Conservation (phyloP, 805 yeast genomes). For the Yarrowia sp. region DNA sequence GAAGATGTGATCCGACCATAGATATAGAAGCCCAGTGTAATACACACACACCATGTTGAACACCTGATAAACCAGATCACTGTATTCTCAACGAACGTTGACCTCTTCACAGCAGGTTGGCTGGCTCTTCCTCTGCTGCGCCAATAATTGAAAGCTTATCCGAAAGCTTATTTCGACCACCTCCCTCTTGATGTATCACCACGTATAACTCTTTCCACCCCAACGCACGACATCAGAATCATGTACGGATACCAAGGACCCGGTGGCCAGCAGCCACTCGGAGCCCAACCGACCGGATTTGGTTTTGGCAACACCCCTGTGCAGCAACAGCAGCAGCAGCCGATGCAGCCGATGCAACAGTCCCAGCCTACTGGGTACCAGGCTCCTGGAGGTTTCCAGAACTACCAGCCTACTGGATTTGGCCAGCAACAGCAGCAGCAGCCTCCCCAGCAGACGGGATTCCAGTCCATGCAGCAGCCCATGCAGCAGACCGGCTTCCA, state of each 20-base stretch:
- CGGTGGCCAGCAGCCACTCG: conserved; percentile 39
- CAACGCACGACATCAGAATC: conserved; percentile 7
- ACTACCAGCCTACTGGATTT: conserved; percentile 40
- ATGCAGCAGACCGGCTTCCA: conserved; percentile 40
- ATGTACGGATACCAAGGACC: conserved; percentile 41
- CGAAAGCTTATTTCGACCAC: not conserved
- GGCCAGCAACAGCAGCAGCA: conserved; percentile 36
- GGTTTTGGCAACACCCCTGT: conserved; percentile 39
- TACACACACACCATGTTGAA: too few species aligned
- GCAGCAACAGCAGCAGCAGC: conserved; percentile 37
- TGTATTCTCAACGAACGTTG: too few species aligned
- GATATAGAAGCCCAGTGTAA: too few species aligned
- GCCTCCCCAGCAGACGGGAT: conserved; percentile 42
- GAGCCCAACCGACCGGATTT: conserved; percentile 42
- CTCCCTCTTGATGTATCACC: conserved; percentile 18
- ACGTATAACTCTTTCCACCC: not conserved
- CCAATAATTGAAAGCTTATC: conserved; percentile 11
- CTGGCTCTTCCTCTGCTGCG: conserved; percentile 26
- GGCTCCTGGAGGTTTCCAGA: conserved; percentile 36
- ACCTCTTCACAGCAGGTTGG: not conserved
- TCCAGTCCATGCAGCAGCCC: conserved; percentile 42
- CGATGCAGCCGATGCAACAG: conserved; percentile 37
- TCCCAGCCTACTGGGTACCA: conserved; percentile 22
- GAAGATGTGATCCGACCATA: too few species aligned
- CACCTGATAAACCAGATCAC: too few species aligned